These are phyloP conservation scores for Pecoramyces ruminantium DNA, from an alignment of 192 early-diverging fungal species.

Conservation along the genomic window DNA sequence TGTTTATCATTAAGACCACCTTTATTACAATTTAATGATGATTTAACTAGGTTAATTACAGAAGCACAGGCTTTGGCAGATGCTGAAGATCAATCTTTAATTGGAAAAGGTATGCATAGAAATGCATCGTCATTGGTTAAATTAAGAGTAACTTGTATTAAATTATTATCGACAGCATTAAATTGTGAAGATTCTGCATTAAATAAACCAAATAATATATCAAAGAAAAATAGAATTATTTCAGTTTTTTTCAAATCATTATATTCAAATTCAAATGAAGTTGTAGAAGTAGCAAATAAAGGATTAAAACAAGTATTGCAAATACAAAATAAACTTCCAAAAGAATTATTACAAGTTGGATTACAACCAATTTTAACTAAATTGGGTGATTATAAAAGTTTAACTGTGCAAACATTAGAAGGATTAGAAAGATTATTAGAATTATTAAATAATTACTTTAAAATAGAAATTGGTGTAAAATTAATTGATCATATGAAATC, in stretches of 20 bases:
- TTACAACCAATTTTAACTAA: conserved; percentile 88
- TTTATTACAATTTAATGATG: conserved; percentile 77
- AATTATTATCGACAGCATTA: conserved; percentile 88
- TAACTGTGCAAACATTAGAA: conserved; percentile 84
- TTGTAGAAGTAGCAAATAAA: conserved; percentile 85
- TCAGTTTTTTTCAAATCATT: conserved; percentile 98
- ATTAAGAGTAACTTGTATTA: conserved; percentile 89
- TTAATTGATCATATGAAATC: conserved; percentile 84
- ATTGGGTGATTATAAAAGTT: conserved; percentile 79
- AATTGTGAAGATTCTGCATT: conserved; percentile 59
- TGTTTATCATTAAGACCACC: conserved; percentile 76
- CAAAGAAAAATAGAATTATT: conserved; percentile 74
- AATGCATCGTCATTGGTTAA: conserved; percentile 66
- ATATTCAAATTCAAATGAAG: conserved; percentile 82
- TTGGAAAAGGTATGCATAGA: conserved; percentile 64
- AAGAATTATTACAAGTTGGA: conserved; percentile 89
- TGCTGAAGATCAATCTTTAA: conserved; percentile 91
- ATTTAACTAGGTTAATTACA: conserved; percentile 68
- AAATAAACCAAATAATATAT: conserved; percentile 46
- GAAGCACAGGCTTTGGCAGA: conserved; percentile 89
- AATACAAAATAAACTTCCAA: conserved; percentile 76
- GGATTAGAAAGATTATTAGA: conserved; percentile 84
- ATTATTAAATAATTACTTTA: conserved; percentile 94
- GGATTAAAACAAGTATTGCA: conserved; percentile 66
- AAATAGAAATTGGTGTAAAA: conserved; percentile 95